Evolutionary conservation across 371 early-diverging fungal genomes (phyloP).

Genomic region (Mortierella sp.): DNA sequence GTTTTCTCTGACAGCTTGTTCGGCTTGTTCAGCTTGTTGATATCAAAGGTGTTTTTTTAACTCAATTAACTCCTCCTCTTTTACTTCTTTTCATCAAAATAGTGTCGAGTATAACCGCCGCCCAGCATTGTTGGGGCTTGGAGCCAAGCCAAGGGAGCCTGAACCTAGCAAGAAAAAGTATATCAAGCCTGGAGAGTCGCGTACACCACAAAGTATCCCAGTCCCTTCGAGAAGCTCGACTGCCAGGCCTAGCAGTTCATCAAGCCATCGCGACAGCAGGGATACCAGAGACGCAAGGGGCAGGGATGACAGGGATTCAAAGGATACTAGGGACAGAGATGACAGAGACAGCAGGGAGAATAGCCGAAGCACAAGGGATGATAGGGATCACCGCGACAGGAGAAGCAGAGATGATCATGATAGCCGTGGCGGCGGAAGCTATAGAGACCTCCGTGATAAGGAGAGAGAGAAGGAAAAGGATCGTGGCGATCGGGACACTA

Average conservation of each 20-base stretch:
- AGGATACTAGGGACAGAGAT: conserved; percentile 18
- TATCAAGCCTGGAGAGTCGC: conserved; percentile 51
- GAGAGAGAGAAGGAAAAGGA: conserved; percentile 22
- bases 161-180: conserved; percentile 52
- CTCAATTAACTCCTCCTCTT: conserved; percentile 58
- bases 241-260: conserved; percentile 10
- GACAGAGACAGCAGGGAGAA: conserved; percentile 11
- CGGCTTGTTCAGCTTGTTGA: too few relatives aligned
- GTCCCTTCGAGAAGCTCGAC: conserved; percentile 32
- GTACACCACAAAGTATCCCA: conserved; percentile 23
- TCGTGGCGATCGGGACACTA: conserved; percentile 11
- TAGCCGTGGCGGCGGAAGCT: conserved; percentile 10
- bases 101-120: conserved; percentile 66
- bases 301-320: conserved; percentile 2
- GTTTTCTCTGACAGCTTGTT: too few relatives aligned
- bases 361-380: not conserved
- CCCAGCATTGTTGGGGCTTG: conserved; percentile 82
- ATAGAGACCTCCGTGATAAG: not conserved
- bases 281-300: not conserved
- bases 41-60: too few relatives aligned
- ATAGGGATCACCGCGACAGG: not conserved
- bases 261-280: conserved; percentile 4
- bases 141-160: conserved; percentile 77
- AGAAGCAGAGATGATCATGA: conserved; percentile 1
- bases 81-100: conserved; percentile 29